Percentiles rank a stretch among this genome's conserved stretches.
Evolutionary conservation across 2,329 filamentous ascomycete species (phyloP).

Genomic region (Colletotrichum spinosum): DNA sequence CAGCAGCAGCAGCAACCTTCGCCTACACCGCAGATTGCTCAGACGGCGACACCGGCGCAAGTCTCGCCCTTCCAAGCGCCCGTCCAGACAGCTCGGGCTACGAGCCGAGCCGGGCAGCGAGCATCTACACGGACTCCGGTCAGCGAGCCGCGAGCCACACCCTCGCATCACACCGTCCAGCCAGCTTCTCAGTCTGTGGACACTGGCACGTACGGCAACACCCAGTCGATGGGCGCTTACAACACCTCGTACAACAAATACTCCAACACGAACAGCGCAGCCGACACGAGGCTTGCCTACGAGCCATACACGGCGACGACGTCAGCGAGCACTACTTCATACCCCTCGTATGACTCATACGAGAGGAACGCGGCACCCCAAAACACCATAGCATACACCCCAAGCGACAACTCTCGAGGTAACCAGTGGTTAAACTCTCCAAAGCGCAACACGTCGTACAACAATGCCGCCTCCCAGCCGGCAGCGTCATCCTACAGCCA

Average conservation of each 20-base stretch:
- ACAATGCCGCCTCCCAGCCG: not conserved
- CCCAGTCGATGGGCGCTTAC: slow-evolving; percentile 41
- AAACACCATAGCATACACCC: slow-evolving; percentile 24
- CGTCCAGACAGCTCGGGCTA: slow-evolving; percentile 41
- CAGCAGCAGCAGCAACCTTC: slow-evolving; percentile 43
- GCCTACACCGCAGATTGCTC: slow-evolving; percentile 44
- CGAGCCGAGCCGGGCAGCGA: slow-evolving; percentile 51
- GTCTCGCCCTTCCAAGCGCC: slow-evolving; percentile 46
- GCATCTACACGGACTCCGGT: slow-evolving; percentile 46
- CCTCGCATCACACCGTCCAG: slow-evolving; percentile 44
- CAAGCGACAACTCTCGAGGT: slow-evolving; percentile 40
- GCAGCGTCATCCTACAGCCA: slow-evolving; percentile 16
- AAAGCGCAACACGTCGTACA: slow-evolving; percentile 6
- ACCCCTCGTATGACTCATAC: slow-evolving; percentile 44
- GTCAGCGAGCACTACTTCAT: slow-evolving; percentile 32
- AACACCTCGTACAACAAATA: slow-evolving; percentile 41
- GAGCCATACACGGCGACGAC: slow-evolving; percentile 36
- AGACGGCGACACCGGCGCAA: slow-evolving; percentile 41
- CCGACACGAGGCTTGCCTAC: slow-evolving; percentile 26
- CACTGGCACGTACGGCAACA: slow-evolving; percentile 23
- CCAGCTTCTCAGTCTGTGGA: slow-evolving; percentile 46
- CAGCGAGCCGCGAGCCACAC: slow-evolving; percentile 39
- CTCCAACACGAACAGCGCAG: slow-evolving; percentile 15
- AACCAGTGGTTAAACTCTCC: slow-evolving; percentile 28
- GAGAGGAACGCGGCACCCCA: slow-evolving; percentile 42